Conservation (phyloP, 176 grass and related monocot genomes). For the bread wheat (Triticum aestivum) region IWGSC_CS_RefSeq_v2.1 NC_057804.1:10804967-10805466, state of each 20-base stretch:
- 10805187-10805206: neutral
- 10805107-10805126: constrained; percentile 38
- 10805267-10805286: neutral
- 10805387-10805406: too few species aligned
- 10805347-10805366: neutral
- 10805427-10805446: too few species aligned
- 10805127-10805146: constrained; percentile 36
- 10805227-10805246: neutral
- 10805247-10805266: constrained; percentile 19
- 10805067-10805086: neutral
- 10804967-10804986: constrained; percentile 42
- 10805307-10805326: too few species aligned
- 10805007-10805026: constrained; percentile 25
- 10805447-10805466: too few species aligned
- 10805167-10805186: constrained; percentile 48
- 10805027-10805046: constrained; percentile 13
- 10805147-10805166: constrained; percentile 33
- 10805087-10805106: constrained; percentile 7
- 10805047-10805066: neutral
- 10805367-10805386: neutral
- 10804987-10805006: constrained; percentile 25
- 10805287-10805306: neutral
- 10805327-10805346: constrained; percentile 12
- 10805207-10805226: neutral
- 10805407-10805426: too few species aligned